Conservation (phyloP, 805 yeast species). For the Hanseniaspora vineae region DNA sequence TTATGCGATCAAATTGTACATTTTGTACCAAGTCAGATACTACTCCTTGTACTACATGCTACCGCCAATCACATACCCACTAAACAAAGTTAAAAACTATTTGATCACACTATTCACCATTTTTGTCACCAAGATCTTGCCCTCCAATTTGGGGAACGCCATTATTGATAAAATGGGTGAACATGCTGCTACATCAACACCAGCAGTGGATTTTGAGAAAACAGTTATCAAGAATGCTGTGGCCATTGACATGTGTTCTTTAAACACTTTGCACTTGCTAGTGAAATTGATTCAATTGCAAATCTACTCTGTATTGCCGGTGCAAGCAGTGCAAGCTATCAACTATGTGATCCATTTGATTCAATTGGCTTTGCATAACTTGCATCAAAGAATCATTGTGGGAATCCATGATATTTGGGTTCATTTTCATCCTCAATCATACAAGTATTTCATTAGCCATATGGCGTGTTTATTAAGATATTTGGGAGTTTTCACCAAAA, state of each 20-base stretch:
- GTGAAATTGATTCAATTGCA: not conserved
- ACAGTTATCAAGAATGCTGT: not conserved
- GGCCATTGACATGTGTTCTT: not conserved
- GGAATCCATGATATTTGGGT: conserved; percentile 2
- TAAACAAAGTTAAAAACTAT: not conserved
- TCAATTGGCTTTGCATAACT: not conserved
- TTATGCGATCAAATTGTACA: conserved; percentile 5
- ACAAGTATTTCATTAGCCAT: not conserved
- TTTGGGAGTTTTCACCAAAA: not conserved
- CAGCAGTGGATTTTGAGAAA: not conserved
- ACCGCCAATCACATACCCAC: not conserved
- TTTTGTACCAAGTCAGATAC: conserved; percentile 5
- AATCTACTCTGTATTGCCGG: not conserved
- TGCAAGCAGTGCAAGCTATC: not conserved
- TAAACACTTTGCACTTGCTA: not conserved
- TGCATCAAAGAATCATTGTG: conserved; percentile 5
- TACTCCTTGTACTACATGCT: conserved; percentile 1
- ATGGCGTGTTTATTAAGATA: not conserved
- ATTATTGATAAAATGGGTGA: not conserved
- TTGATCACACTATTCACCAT: not conserved
- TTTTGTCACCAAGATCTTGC: not conserved
- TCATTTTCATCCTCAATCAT: not conserved
- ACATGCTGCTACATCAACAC: not conserved
- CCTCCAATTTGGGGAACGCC: not conserved
- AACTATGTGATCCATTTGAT: not conserved